A percentile compares a stretch with the other conserved stretches of the same genome.
These are phyloP conservation scores for Basipetospora chlamydospora DNA, from an alignment of 2,329 filamentous ascomycete species.

Conservation along the genomic window DNA sequence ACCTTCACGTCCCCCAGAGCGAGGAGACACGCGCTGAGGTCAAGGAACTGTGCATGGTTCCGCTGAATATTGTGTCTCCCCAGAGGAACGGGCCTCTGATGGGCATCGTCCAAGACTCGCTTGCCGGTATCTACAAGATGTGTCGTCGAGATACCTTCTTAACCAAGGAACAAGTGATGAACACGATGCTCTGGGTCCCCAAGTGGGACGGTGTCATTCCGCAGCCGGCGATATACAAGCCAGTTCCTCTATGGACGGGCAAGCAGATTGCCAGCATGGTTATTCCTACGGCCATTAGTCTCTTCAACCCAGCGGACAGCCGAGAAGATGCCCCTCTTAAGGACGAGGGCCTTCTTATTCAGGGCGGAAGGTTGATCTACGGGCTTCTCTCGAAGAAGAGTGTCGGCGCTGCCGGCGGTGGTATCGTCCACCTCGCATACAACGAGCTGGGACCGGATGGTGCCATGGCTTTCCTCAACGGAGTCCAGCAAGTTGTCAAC, in stretches of 20 bases:
- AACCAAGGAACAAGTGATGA: constrained; percentile 85
- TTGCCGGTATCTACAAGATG: constrained; percentile 95
- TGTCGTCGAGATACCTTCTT: constrained; percentile 86
- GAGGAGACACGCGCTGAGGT: constrained; percentile 95
- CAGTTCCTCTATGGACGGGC: constrained; percentile 85
- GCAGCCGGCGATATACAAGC: constrained; percentile 84
- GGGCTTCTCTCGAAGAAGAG: constrained; percentile 88
- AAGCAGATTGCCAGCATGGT: constrained; percentile 96
- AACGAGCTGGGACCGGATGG: constrained; percentile 81
- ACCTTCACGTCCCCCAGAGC: constrained; percentile 95
- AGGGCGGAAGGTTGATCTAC: constrained; percentile 78
- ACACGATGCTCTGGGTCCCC: constrained; percentile 92
- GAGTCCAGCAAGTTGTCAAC: constrained; percentile 83
- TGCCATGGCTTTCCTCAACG: constrained; percentile 91
- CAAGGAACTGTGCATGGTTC: constrained; percentile 91
- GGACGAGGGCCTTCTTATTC: constrained; percentile 70
- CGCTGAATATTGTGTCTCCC: constrained; percentile 93
- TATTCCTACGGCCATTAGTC: constrained; percentile 74
- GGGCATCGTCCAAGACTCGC: constrained; percentile 98
- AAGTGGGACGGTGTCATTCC: constrained; percentile 95
- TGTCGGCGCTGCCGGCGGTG: constrained; percentile 76
- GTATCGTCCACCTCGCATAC: constrained; percentile 90
- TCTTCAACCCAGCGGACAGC: constrained; percentile 50
- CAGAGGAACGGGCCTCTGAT: constrained; percentile 94
- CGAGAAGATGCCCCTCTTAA: constrained; percentile 46